Evolutionary conservation across 1,139 yeast genomes (phyloP).

Genomic region (Wickerhamiella pararugosa): DNA sequence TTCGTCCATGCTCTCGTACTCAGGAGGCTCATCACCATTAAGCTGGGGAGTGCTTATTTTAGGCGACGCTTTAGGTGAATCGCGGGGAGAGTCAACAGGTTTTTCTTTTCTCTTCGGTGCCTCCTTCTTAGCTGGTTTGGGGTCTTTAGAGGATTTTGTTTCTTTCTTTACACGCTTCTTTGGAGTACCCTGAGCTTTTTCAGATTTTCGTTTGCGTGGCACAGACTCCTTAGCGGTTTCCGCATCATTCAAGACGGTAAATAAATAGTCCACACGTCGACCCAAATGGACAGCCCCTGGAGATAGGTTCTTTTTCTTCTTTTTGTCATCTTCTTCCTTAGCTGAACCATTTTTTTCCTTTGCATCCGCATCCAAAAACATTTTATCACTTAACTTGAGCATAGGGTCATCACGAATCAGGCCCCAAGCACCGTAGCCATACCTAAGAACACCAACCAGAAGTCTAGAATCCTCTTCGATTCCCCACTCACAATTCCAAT

Average conservation of each 20-base stretch:
- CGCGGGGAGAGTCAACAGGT: constrained; percentile 10
- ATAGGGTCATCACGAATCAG: constrained; percentile 93
- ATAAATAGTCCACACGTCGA: constrained; percentile 82
- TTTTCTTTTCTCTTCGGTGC: constrained; percentile 8
- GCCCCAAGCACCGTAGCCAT: constrained; percentile 93
- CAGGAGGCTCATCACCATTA: constrained; percentile 27
- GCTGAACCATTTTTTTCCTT: constrained; percentile 7
- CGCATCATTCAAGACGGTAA: constrained; percentile 46
- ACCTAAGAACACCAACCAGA: constrained; percentile 72
- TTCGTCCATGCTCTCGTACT: constrained; percentile 73
- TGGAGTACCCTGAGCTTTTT: background rate
- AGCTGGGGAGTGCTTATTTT: constrained; percentile 13
- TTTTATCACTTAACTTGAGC: constrained; percentile 56
- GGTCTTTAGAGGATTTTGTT: background rate
- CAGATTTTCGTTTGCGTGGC: constrained; percentile 10
- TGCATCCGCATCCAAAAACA: constrained; percentile 14
- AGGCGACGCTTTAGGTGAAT: constrained; percentile 9
- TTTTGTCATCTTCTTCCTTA: constrained; percentile 10
- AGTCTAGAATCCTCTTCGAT: constrained; percentile 73
- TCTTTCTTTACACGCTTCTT: background rate
- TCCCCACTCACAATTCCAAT: constrained; percentile 87
- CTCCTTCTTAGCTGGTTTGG: constrained; percentile 2
- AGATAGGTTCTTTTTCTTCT: constrained; percentile 38
- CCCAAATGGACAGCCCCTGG: constrained; percentile 92
- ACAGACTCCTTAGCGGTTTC: constrained; percentile 14